A percentile compares a stretch with the other conserved stretches of the same genome.
Evolutionary conservation across 805 yeast genomes (phyloP).

Genomic region (Candida arabinofermentans): DNA sequence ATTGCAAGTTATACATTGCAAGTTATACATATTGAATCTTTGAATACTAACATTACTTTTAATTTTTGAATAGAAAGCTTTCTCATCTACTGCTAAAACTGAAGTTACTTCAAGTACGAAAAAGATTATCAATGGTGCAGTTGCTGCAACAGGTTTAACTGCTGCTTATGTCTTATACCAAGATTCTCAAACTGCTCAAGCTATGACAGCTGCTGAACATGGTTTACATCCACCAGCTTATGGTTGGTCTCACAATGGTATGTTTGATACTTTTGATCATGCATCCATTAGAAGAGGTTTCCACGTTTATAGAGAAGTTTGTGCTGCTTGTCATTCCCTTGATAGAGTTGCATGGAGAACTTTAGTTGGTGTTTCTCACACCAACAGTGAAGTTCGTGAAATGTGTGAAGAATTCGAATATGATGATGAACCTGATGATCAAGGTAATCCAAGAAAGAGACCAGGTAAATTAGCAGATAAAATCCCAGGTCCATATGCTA

Average conservation of each 20-base stretch:
- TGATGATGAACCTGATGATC: conserved; percentile 94
- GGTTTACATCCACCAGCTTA: conserved; percentile 94
- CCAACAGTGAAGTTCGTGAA: conserved; percentile 82
- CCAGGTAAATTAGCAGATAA: conserved; percentile 96
- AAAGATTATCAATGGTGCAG: conserved; percentile 56
- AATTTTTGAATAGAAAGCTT: conserved; percentile 28
- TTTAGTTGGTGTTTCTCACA: conserved; percentile 94
- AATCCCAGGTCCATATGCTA: conserved; percentile 92
- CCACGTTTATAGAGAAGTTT: conserved; percentile 97
- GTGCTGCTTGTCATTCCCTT: conserved; percentile 98
- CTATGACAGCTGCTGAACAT: conserved; percentile 98
- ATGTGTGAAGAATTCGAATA: conserved; percentile 97
- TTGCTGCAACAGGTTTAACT: conserved; percentile 71
- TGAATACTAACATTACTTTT: conserved; percentile 16
- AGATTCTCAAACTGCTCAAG: conserved; percentile 83
- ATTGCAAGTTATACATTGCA: too few relatives aligned
- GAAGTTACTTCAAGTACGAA: conserved; percentile 35
- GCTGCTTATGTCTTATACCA: conserved; percentile 80
- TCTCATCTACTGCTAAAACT: conserved; percentile 30
- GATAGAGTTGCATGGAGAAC: conserved; percentile 99
- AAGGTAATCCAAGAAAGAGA: conserved; percentile 97
- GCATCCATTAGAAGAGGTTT: conserved; percentile 97
- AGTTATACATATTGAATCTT: too few relatives aligned
- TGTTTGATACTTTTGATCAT: conserved; percentile 88
- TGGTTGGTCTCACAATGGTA: conserved; percentile 93